Conservation (phyloP, 306 rosid genomes). For the Dryas drummondii region DNA sequence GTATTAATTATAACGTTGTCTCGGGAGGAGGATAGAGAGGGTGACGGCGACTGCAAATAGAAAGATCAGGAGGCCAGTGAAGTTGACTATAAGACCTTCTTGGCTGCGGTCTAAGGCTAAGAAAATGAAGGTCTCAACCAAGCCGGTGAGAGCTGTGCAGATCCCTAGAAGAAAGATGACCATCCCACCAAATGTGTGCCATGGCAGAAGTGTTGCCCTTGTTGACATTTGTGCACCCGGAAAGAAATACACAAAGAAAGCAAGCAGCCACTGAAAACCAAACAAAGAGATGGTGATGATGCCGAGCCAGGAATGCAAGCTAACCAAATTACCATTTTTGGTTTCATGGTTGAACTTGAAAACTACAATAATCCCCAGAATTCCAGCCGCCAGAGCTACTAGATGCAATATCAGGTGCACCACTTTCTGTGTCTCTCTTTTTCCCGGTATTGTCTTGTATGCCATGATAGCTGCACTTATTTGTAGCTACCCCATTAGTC, state of each 20-base stretch:
- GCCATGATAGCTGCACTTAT: constrained; percentile 54
- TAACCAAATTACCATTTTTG: constrained; percentile 22
- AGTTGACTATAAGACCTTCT: constrained; percentile 55
- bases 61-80: constrained; percentile 58
- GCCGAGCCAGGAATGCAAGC: constrained; percentile 83
- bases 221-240: constrained; percentile 49
- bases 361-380: constrained; percentile 46
- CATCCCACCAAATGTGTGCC: constrained; percentile 66
- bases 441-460: constrained; percentile 47
- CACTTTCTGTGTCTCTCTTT: constrained; percentile 35
- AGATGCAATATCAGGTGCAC: constrained; percentile 55
- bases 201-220: constrained; percentile 49
- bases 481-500: not conserved
- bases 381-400: constrained; percentile 45
- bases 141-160: constrained; percentile 50
- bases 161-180: constrained; percentile 47
- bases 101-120: constrained; percentile 6
- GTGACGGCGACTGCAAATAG: constrained; percentile 49
- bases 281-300: constrained; percentile 46
- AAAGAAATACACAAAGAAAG: constrained; percentile 43
- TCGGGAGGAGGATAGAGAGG: constrained; percentile 56
- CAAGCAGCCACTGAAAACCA: constrained; percentile 54
- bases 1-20: not conserved
- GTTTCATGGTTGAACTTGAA: constrained; percentile 43
- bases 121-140: constrained; percentile 30